These are phyloP conservation scores for Priceomyces haplophilus DNA, from an alignment of 805 yeast genomes.

Conservation along the genomic window DNA sequence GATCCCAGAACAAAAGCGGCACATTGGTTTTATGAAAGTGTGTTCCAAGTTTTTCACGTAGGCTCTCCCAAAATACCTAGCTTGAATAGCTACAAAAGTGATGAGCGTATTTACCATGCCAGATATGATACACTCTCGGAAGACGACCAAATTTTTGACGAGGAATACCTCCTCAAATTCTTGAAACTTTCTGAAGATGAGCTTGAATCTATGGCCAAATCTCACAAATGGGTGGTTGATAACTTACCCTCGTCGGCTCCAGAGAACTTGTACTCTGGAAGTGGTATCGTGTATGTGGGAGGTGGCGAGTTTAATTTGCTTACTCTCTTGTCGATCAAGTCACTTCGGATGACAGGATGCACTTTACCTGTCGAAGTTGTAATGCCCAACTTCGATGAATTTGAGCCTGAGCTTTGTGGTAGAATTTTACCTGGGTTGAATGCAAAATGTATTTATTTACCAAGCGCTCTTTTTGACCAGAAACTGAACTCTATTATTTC, in stretches of 20 bases:
- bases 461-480: conserved; percentile 22
- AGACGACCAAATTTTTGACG: conserved; percentile 42
- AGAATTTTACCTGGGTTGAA: conserved; percentile 35
- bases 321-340: conserved; percentile 60
- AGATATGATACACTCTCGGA: conserved; percentile 39
- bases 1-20: conserved; percentile 23
- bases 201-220: conserved; percentile 38
- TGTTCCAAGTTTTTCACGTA: conserved; percentile 40
- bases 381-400: conserved; percentile 67
- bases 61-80: conserved; percentile 45
- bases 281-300: conserved; percentile 70
- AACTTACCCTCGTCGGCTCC: conserved; percentile 44
- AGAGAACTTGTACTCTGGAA: conserved; percentile 35
- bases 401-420: conserved; percentile 58
- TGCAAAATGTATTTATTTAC: conserved; percentile 39
- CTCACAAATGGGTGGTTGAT: conserved; percentile 47
- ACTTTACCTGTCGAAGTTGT: conserved; percentile 78
- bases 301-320: conserved; percentile 79
- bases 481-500: conserved; percentile 19
- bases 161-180: conserved; percentile 49
- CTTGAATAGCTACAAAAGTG: conserved; percentile 43
- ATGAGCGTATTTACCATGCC: conserved; percentile 52
- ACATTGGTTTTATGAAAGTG: conserved; percentile 40
- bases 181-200: conserved; percentile 45
- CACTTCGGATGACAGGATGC: conserved; percentile 64